phyloP scores from a whole-genome alignment of 2,329 filamentous ascomycete species.

The Drechslerella dactyloides region DNA sequence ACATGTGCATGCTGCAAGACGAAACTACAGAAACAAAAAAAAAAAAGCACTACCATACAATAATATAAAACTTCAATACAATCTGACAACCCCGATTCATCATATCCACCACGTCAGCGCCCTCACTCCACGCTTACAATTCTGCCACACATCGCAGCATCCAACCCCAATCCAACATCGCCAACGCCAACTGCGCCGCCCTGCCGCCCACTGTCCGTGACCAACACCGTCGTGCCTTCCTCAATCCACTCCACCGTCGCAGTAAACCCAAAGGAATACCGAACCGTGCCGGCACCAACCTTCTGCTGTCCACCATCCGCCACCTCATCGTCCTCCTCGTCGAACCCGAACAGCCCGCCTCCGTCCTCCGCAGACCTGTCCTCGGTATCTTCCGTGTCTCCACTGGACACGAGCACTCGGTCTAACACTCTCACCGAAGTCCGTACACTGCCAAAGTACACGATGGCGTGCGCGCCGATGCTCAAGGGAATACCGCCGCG shows the following conservation, averaged over 20 bases:
- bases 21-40: background rate
- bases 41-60: background rate
- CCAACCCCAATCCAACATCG: conserved; percentile 48
- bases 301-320: background rate
- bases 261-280: conserved; percentile 46
- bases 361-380: conserved; percentile 58
- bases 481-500: conserved; percentile 62
- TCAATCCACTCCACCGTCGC: conserved; percentile 54
- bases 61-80: background rate
- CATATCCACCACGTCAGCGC: background rate
- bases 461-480: conserved; percentile 73
- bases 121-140: conserved; percentile 42
- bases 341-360: conserved; percentile 67
- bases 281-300: conserved; percentile 22
- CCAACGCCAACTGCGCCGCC: conserved; percentile 50
- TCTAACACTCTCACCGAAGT: conserved; percentile 77
- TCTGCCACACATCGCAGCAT: conserved; percentile 47
- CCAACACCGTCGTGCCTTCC: conserved; percentile 52
- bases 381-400: conserved; percentile 55
- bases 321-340: conserved; percentile 59
- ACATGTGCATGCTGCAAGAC: no score
- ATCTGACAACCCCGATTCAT: background rate
- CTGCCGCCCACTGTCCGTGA: conserved; percentile 52
- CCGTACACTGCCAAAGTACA: conserved; percentile 86
- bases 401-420: conserved; percentile 56